Conservation (phyloP, 345 rosid species). For the Excoecaria agallocha region DNA sequence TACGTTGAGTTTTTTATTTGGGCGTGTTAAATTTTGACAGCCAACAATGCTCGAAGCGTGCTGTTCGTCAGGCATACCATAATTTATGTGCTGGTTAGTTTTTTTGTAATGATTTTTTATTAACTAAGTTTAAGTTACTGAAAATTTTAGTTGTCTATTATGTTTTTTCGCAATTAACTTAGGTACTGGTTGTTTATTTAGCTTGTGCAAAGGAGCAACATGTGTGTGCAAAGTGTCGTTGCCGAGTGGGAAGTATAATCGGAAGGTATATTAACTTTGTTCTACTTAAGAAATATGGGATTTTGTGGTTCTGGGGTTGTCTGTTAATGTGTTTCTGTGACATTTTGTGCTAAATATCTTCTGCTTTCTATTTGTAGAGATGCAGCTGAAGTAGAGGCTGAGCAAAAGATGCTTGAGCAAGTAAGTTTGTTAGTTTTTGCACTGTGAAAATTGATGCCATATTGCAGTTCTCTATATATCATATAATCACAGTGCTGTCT, state of each 20-base stretch:
- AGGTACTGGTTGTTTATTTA: constrained; percentile 18
- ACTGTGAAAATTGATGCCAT: not conserved
- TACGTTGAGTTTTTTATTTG: not conserved
- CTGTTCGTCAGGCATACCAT: constrained; percentile 97
- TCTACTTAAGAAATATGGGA: not conserved
- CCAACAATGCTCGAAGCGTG: constrained; percentile 64
- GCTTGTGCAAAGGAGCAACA: constrained; percentile 95
- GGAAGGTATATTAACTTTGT: constrained; percentile 52
- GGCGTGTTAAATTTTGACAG: constrained; percentile 29
- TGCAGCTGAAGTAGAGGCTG: constrained; percentile 70
- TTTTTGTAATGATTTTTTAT: not conserved
- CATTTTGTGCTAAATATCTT: not conserved
- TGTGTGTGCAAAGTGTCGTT: constrained; percentile 86
- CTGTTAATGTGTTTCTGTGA: not conserved
- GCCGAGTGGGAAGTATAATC: constrained; percentile 43
- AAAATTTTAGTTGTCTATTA: not conserved
- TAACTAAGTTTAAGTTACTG: constrained; percentile 8
- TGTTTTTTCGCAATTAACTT: not conserved
- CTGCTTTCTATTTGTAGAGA: constrained; percentile 44
- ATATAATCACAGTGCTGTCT: not conserved
- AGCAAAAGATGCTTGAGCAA: constrained; percentile 80
- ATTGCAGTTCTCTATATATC: not conserved
- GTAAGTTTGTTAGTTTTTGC: constrained; percentile 27
- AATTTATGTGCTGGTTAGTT: constrained; percentile 80
- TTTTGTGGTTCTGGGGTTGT: constrained; percentile 3